Conservation (phyloP, 192 early-diverging fungal species). For the Backusella westeae region DNA sequence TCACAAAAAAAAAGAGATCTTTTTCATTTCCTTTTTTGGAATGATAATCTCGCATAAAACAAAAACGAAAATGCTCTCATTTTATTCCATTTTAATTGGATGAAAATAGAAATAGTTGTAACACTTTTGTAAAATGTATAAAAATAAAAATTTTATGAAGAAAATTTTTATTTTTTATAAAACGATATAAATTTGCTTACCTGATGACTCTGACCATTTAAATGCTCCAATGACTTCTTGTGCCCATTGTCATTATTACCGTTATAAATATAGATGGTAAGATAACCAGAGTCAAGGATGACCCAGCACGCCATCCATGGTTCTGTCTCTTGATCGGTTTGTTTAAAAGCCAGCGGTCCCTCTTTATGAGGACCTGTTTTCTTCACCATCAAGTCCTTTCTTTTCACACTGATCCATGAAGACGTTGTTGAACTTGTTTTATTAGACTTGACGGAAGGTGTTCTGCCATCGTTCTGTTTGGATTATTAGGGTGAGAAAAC, state of each 20-base stretch:
- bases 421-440: neutral
- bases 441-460: neutral
- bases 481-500: neutral
- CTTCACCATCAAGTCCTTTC: constrained; percentile 5
- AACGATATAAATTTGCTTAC: neutral
- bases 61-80: neutral
- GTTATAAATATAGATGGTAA: constrained; percentile 7
- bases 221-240: neutral
- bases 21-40: constrained; percentile 15
- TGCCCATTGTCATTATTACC: neutral
- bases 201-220: constrained; percentile 8
- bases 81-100: constrained; percentile 6
- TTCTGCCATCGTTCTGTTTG: neutral
- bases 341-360: constrained; percentile 15
- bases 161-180: neutral
- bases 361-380: constrained; percentile 21
- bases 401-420: constrained; percentile 15
- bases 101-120: neutral
- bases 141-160: neutral
- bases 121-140: neutral
- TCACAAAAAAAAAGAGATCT: constrained; percentile 6
- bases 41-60: constrained; percentile 21
- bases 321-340: constrained; percentile 4
- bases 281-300: constrained; percentile 16
- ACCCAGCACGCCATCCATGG: constrained; percentile 19